Evolutionary conservation across 345 rosid genomes (phyloP).

Genomic region (Melastoma malabathricum): DNA sequence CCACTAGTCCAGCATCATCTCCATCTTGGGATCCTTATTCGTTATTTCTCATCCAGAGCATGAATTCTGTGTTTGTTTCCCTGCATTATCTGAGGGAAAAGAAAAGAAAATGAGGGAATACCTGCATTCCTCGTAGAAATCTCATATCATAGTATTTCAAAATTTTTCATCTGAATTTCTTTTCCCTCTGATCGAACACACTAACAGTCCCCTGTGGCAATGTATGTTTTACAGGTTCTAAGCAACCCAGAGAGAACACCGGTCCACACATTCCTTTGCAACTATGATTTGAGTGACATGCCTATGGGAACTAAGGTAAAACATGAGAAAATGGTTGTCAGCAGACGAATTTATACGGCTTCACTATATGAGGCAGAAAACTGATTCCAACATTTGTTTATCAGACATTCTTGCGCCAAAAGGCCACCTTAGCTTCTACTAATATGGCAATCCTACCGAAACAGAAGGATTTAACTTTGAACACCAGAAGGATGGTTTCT

Average conservation of each 20-base stretch:
- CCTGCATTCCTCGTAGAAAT: too few relatives aligned
- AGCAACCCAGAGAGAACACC: conserved; percentile 99
- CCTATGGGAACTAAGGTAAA: conserved; percentile 75
- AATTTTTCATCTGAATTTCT: too few relatives aligned
- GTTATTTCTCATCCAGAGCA: too few relatives aligned
- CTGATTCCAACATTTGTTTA: conserved; percentile 1
- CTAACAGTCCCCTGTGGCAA: conserved; percentile 1
- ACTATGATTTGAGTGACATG: conserved; percentile 94
- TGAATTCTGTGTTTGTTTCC: too few relatives aligned
- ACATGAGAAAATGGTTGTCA: neutral
- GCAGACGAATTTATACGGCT: too few relatives aligned
- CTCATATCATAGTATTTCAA: too few relatives aligned
- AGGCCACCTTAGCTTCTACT: conserved; percentile 56
- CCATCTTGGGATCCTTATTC: too few relatives aligned
- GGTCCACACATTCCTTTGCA: conserved; percentile 89
- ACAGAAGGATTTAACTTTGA: conserved; percentile 6
- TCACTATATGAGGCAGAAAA: too few relatives aligned
- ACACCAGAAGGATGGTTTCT: too few relatives aligned
- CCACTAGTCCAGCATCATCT: too few relatives aligned
- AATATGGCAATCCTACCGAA: conserved; percentile 23
- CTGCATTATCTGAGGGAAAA: too few relatives aligned
- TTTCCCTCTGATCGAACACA: neutral
- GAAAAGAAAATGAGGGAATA: too few relatives aligned
- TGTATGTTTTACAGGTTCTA: conserved; percentile 47
- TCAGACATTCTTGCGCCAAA: conserved; percentile 88